Evolutionary conservation across 129 eudicot species (phyloP).

Genomic region (Pittosporum tobira): DNA sequence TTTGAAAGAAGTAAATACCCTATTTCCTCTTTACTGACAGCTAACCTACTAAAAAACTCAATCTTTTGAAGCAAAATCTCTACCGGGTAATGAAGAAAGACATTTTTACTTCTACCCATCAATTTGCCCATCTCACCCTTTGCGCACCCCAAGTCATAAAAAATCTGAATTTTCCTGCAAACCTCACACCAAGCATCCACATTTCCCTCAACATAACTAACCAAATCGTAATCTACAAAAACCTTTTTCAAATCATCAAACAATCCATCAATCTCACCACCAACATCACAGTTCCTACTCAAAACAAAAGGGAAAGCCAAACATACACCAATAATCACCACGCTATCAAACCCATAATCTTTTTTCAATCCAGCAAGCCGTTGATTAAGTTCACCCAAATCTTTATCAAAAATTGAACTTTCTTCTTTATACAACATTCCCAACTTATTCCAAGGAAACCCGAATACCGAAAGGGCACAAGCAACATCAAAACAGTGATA

Average conservation of each 20-base stretch:
- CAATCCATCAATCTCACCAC: constrained; percentile 22
- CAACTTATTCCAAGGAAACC: constrained; percentile 71
- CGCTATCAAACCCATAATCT: constrained; percentile 35
- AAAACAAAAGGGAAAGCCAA: constrained; percentile 54
- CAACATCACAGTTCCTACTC: constrained; percentile 8
- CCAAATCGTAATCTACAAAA: constrained; percentile 39
- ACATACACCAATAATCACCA: constrained; percentile 41
- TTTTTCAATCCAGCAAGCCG: constrained; percentile 30
- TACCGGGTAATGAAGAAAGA: constrained; percentile 44
- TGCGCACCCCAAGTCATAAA: constrained; percentile 47
- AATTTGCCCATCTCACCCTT: constrained; percentile 37
- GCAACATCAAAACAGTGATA: constrained; percentile 28
- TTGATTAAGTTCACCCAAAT: constrained; percentile 20
- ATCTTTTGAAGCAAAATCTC: constrained; percentile 38
- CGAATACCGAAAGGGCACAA: constrained; percentile 53
- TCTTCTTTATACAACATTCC: constrained; percentile 42
- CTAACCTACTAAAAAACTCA: constrained; percentile 44
- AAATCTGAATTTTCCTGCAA: constrained; percentile 57
- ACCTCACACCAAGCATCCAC: constrained; percentile 51
- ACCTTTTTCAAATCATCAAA: constrained; percentile 45
- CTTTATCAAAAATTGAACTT: constrained; percentile 27
- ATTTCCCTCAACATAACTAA: constrained; percentile 35
- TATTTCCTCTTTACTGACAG: constrained; percentile 38
- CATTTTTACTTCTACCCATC: constrained; percentile 38
- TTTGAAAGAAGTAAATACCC: constrained; percentile 38